Conservation (phyloP, 2,329 filamentous ascomycete species). For the Biscogniauxia marginata region DNA sequence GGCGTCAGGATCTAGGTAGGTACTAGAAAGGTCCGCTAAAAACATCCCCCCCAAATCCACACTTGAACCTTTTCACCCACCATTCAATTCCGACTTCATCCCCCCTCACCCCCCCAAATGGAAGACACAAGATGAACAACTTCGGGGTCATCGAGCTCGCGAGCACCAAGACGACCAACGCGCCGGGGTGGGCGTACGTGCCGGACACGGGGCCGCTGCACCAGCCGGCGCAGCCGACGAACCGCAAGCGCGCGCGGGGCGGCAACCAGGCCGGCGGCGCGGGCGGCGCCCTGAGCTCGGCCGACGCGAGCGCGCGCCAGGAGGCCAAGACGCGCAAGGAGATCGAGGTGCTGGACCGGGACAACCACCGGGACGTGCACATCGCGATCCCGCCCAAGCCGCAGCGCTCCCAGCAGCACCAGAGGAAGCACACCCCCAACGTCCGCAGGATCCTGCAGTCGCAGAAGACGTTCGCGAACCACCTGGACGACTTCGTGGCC, state of each 20-base stretch:
- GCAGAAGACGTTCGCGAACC: conserved; percentile 80
- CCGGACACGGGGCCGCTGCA: conserved; percentile 61
- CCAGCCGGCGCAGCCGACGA: conserved; percentile 37
- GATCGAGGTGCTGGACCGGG: conserved; percentile 77
- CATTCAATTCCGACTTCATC: conserved; percentile 1
- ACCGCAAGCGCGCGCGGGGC: conserved; percentile 66
- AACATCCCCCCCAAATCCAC: no score
- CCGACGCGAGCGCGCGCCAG: conserved; percentile 76
- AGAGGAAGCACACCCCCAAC: conserved; percentile 63
- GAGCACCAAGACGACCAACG: conserved; percentile 63
- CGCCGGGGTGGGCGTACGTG: conserved; percentile 91
- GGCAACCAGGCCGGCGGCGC: conserved; percentile 44
- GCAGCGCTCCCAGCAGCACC: conserved; percentile 24
- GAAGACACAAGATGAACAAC: conserved; percentile 52
- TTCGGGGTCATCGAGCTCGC: conserved; percentile 83
- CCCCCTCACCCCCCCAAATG: not conserved
- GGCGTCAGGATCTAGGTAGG: no score
- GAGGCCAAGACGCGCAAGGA: conserved; percentile 79
- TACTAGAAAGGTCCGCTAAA: not conserved
- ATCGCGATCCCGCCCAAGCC: conserved; percentile 65
- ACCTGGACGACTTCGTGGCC: conserved; percentile 77
- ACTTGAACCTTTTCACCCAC: not conserved
- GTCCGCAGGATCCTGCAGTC: conserved; percentile 76
- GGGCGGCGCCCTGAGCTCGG: conserved; percentile 48
- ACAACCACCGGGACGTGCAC: conserved; percentile 70